Percentiles rank a stretch among this genome's conserved stretches.
phyloP scores from a whole-genome alignment of 495 filamentous ascomycete species.

The Cudoniella acicularis region DNA sequence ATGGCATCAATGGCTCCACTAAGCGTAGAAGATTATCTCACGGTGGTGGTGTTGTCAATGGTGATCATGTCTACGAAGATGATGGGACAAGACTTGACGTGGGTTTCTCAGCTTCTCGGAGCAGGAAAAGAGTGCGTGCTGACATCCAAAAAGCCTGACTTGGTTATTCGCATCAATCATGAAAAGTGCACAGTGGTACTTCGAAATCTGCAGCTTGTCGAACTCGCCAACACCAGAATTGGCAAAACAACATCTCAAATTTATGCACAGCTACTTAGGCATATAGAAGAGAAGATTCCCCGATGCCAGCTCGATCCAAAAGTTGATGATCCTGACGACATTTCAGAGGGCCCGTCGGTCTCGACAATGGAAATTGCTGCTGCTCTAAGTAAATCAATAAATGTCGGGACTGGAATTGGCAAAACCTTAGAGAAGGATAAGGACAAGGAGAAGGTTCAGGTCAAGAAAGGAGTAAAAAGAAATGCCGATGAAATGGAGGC shows the following conservation, averaged over 20 bases:
- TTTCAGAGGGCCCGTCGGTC: constrained; percentile 27
- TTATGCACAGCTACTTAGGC: constrained; percentile 67
- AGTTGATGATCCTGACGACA: constrained; percentile 51
- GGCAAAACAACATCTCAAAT: constrained; percentile 66
- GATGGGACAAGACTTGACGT: constrained; percentile 41
- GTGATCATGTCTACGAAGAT: constrained; percentile 26
- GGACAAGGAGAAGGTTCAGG: constrained; percentile 4
- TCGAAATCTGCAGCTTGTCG: constrained; percentile 71
- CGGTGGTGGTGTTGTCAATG: constrained; percentile 26
- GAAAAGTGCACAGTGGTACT: constrained; percentile 78
- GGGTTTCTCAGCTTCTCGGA: constrained; percentile 18
- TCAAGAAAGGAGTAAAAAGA: constrained; percentile 28
- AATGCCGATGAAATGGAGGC: constrained; percentile 20
- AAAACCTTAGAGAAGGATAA: background rate
- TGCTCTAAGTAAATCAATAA: constrained; percentile 40
- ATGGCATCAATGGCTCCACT: constrained; percentile 16
- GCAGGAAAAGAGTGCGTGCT: constrained; percentile 22
- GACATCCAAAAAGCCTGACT: constrained; percentile 37
- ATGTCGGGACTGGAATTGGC: constrained; percentile 30
- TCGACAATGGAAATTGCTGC: constrained; percentile 46
- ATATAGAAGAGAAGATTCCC: constrained; percentile 62
- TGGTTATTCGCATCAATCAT: constrained; percentile 78
- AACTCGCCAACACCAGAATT: constrained; percentile 53
- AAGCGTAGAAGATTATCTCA: constrained; percentile 47
- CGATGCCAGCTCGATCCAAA: constrained; percentile 54